Base-by-base conservation (phyloP, 2,329 filamentous ascomycete genomes). In the Fusarium veterinarium region DNA sequence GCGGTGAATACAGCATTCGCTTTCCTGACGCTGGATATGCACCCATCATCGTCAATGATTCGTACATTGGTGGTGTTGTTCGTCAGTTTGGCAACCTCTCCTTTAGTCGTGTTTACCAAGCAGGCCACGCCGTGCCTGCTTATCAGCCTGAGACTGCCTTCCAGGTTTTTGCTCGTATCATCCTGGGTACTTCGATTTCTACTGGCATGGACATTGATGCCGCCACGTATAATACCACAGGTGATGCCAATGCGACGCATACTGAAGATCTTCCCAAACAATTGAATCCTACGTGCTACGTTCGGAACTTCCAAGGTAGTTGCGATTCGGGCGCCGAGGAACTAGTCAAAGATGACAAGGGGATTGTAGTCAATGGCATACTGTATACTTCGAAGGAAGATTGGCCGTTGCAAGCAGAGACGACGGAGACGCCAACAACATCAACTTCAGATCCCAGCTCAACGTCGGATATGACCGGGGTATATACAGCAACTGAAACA, bases 1-100 rank as follows among this genome's bases (percentile, higher is more conserved):
- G 83, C 9, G 73, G 80, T 20, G 75, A 81, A 23, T 90, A 92
- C 71, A 81, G 84, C 1, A 80, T 82, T 3, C 81, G 83, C 33
- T 96, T 95, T 78, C 83, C 86, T 4, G 80, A 83, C 0, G 91
- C 93, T 1, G 93, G 93, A 2, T 96, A 96, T 78, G 88, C 90
- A 1, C 89, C 91, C 19, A 90, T 96, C 69, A 83, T 90, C 17
- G 90, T 93, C 44, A 93, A 94, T 77, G 86, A 86, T 31, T 85
- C 87, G 11, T 92, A 92, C 80, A 89, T 91, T 77, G 93, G 89
- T 57, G 94, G 93, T 25, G 88, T 89, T 62, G 93, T 94, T 0
- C 88, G 93, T 8, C 93, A 96, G 80, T 93, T 90, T 75, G 93
- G 92, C 16, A 95, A 95, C 74, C 86, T 93, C 60, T 90, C 87